Percentiles rank a stretch among this genome's conserved stretches.
Evolutionary conservation across 306 rosid species (phyloP).

Genomic region (Astragalus membranaceus): DNA sequence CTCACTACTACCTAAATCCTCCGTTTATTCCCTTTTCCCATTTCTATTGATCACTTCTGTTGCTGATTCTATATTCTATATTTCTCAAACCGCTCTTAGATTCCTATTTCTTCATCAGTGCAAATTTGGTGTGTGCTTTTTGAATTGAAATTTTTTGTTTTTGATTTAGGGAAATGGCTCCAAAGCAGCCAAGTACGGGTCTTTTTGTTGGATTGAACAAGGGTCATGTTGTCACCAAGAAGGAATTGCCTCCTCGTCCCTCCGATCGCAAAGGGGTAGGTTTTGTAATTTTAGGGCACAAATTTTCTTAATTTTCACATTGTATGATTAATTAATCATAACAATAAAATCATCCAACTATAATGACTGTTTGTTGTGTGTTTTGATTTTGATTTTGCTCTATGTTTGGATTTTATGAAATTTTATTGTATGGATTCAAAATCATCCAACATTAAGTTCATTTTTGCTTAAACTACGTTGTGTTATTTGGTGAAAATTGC

Average conservation of each 20-base stretch:
- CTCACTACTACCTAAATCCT: not conserved
- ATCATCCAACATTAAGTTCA: not conserved
- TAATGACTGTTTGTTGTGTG: not conserved
- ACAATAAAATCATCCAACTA: not conserved
- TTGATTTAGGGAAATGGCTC: constrained; percentile 52
- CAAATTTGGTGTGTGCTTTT: not conserved
- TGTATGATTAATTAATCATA: not conserved
- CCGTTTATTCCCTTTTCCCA: not conserved
- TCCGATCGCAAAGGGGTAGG: constrained; percentile 66
- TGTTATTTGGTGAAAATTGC: not conserved
- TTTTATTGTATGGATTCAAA: not conserved
- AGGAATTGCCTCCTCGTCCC: constrained; percentile 74
- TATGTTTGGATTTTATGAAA: not conserved
- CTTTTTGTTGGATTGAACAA: constrained; percentile 78
- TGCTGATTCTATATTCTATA: not conserved
- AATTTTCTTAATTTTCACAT: not conserved
- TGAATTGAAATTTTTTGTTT: not conserved
- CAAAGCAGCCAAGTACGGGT: constrained; percentile 67
- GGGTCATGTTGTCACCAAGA: constrained; percentile 78
- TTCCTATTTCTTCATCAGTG: not conserved
- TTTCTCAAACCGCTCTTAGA: not conserved
- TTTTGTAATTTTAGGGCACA: not conserved
- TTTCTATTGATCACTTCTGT: not conserved
- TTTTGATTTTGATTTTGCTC: not conserved
- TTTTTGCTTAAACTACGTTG: not conserved